Evolutionary conservation across 352 stramenopile genomes (phyloP), one percentile per base, ranked within the genome.

Genomic region (Pythium coloratum): DNA sequence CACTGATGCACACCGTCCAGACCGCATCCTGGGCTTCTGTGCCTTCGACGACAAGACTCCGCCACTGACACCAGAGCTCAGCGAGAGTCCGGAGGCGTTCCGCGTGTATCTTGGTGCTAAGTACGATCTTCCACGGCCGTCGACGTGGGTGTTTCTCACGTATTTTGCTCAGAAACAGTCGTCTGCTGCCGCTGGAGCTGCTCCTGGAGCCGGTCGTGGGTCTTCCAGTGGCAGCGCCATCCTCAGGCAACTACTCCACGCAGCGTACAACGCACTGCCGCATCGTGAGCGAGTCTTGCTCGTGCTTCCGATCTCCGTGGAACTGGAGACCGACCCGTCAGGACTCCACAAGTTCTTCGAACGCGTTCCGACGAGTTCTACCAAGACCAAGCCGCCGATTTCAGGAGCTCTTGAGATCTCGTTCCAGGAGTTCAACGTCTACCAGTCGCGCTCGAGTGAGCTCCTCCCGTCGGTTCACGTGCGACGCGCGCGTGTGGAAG

Each of bases 401-500:
- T 36, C 54, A 18, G 30, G 54, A 1, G 20, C 46, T 10, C 63
- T 63, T 2, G 70, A 83, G 32, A 59, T 76, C 6, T 62, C 55
- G 9, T 87, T 87, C 40, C 70, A 81, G 51, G 40, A 82, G 32
- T 84, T 77, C 49, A 62, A 47, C 2, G 70, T 89, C 49, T 92
- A 90, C 59, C 75, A 89, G 68, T 75, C 73, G 3, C 66, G 51
- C 18, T 61, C 69, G 18, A 58, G 51, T 1, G 65, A 77, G 12
- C 76, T 89, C 44, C 73, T 83, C 18, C 75, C 82, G 10, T 33
- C 73, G 0, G 64, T 91, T 0, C 76, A 84, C 62, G 75, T 94
- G 12, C 81, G 84, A 18, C 80, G 79, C 8, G 86, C 86, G 0
- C 79, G 85, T 42, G 84, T 94, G 12, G 86, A 94, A 76, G 86